Conservation (phyloP, 768 basidiomycete genomes). For the Postia placenta region DNA sequence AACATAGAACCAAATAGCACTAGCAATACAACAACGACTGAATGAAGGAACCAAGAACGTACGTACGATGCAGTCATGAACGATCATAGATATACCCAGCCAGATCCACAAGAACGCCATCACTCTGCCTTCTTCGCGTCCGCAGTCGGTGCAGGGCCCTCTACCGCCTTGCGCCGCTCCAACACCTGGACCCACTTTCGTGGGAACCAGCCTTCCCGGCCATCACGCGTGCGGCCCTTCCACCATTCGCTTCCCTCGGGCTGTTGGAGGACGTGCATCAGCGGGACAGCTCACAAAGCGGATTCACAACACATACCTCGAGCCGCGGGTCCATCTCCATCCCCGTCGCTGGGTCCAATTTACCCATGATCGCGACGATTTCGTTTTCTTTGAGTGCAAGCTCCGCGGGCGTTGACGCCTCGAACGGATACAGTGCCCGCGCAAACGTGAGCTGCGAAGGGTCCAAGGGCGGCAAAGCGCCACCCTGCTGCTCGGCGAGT, state of each 20-base stretch:
- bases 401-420: slow-evolving; percentile 69
- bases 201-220: slow-evolving; percentile 93
- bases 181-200: slow-evolving; percentile 79
- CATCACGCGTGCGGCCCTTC: slow-evolving; percentile 89
- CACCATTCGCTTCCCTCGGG: slow-evolving; percentile 75
- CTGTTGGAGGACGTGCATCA: slow-evolving; percentile 15
- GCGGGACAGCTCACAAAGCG: no score
- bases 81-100: background rate
- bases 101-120: background rate
- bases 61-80: background rate
- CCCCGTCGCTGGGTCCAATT: slow-evolving; percentile 65
- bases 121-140: slow-evolving; percentile 38
- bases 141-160: slow-evolving; percentile 3
- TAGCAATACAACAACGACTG: background rate
- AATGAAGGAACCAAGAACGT: background rate
- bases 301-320: slow-evolving; percentile 31
- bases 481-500: slow-evolving; percentile 30
- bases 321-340: slow-evolving; percentile 59
- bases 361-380: slow-evolving; percentile 87
- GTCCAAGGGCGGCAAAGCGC: slow-evolving; percentile 56
- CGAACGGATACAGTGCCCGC: slow-evolving; percentile 74
- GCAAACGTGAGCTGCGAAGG: slow-evolving; percentile 81
- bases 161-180: slow-evolving; percentile 35
- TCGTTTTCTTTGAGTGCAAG: slow-evolving; percentile 81
- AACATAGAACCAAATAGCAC: background rate